phyloP scores from a whole-genome alignment of 768 basidiomycete genomes.

The Rhodotorula sphaerocarpa region DNA sequence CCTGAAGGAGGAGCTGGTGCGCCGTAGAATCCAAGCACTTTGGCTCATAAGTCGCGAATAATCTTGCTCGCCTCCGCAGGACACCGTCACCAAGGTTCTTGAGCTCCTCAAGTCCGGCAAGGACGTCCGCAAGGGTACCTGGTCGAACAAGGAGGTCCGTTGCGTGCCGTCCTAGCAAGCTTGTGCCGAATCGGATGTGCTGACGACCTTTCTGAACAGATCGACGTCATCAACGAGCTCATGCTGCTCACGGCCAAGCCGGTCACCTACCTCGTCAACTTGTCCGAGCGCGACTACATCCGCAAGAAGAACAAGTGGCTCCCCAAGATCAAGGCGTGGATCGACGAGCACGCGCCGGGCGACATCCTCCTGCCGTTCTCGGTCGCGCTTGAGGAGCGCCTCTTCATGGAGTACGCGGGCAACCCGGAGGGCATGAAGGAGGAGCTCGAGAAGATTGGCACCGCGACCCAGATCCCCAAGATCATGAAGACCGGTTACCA shows the following conservation, averaged over 20 bases:
- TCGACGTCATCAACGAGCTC: slow-evolving; percentile 81
- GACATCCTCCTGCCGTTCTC: slow-evolving; percentile 95
- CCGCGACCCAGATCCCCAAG: slow-evolving; percentile 61
- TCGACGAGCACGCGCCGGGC: slow-evolving; percentile 90
- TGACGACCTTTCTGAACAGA: slow-evolving; percentile 51
- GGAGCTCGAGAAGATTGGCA: slow-evolving; percentile 68
- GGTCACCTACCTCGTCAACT: slow-evolving; percentile 94
- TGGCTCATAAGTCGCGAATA: no score
- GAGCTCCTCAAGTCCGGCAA: slow-evolving; percentile 66
- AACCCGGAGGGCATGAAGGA: slow-evolving; percentile 58
- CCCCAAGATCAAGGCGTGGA: slow-evolving; percentile 96
- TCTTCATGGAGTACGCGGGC: slow-evolving; percentile 51
- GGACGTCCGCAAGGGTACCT: slow-evolving; percentile 86
- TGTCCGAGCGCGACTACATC: slow-evolving; percentile 85
- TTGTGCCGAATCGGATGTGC: no score
- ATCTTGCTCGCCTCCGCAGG: no score
- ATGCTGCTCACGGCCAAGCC: slow-evolving; percentile 91
- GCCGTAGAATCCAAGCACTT: no score
- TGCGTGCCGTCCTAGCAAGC: no score
- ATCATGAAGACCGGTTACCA: slow-evolving; percentile 92
- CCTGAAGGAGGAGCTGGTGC: slow-evolving; percentile 87
- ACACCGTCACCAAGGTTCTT: slow-evolving; percentile 73
- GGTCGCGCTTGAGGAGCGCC: slow-evolving; percentile 85
- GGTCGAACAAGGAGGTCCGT: slow-evolving; percentile 89
- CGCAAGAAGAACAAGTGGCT: slow-evolving; percentile 99